A percentile compares a stretch with the other conserved stretches of the same genome.
These are phyloP conservation scores for Alternaria triticimaculans DNA, from an alignment of 2,329 filamentous ascomycete genomes.

Conservation along the genomic window DNA sequence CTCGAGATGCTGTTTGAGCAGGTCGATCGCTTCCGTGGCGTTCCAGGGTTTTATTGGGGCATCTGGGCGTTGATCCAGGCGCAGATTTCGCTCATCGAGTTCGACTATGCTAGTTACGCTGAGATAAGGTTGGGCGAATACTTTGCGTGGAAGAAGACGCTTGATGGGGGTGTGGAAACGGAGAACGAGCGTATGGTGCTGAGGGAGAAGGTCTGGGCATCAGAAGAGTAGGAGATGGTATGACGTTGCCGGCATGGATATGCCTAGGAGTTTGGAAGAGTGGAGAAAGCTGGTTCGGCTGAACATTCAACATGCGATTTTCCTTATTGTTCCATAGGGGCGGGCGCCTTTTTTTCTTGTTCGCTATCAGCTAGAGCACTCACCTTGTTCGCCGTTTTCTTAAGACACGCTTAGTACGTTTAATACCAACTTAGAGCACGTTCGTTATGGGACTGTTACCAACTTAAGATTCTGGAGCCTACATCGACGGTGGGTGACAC, in stretches of 20 bases:
- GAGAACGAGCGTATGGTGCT: conserved; percentile 64
- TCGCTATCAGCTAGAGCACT: conserved; percentile 3
- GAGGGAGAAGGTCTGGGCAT: conserved; percentile 81
- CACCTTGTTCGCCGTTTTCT: neutral
- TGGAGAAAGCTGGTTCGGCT: neutral
- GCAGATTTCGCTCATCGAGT: conserved; percentile 92
- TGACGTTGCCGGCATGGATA: neutral
- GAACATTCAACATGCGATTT: conserved; percentile 10
- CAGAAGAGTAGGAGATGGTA: conserved; percentile 50
- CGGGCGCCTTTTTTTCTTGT: conserved; percentile 2
- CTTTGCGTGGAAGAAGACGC: conserved; percentile 85
- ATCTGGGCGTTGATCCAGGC: conserved; percentile 97
- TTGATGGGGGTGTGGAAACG: conserved; percentile 67
- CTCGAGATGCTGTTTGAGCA: conserved; percentile 74
- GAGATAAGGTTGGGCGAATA: conserved; percentile 88
- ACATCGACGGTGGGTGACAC: neutral
- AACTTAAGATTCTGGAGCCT: rapidly evolving
- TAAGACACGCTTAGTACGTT: neutral
- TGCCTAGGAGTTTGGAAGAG: neutral
- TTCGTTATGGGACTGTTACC: neutral
- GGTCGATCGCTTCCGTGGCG: conserved; percentile 84
- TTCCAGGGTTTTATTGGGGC: conserved; percentile 90
- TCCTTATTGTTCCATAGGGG: neutral
- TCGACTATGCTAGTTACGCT: conserved; percentile 93
- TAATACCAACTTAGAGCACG: conserved; percentile 4